phyloP scores from a whole-genome alignment of 441 rosid genomes.

The Populus hybrid region DNA sequence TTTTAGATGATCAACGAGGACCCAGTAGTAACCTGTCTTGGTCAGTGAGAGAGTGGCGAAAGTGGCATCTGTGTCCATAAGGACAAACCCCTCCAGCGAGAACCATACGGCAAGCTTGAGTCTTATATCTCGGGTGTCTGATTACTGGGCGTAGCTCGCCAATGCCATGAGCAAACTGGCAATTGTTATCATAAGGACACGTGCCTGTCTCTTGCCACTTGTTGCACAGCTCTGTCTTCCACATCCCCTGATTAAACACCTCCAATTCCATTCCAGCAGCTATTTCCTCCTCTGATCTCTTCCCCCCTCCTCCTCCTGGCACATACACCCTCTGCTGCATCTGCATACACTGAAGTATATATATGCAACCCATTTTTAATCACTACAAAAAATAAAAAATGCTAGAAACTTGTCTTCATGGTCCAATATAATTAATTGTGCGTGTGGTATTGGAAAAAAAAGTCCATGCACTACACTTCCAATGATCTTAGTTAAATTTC shows the following conservation, averaged over 20 bases:
- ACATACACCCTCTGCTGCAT: slow-evolving; percentile 38
- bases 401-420: not conserved
- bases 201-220: slow-evolving; percentile 83
- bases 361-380: not conserved
- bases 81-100: slow-evolving; percentile 61
- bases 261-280: slow-evolving; percentile 44
- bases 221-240: slow-evolving; percentile 83
- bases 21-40: no score
- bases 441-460: not conserved
- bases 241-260: slow-evolving; percentile 66
- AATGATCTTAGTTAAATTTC: not conserved
- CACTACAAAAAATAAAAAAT: not conserved
- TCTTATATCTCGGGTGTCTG: slow-evolving; percentile 75
- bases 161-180: slow-evolving; percentile 85
- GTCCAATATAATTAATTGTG: no score
- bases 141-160: slow-evolving; percentile 71
- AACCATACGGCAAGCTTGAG: slow-evolving; percentile 73
- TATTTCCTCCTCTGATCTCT: slow-evolving; percentile 37
- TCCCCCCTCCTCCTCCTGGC: slow-evolving; percentile 25
- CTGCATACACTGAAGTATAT: slow-evolving; percentile 13
- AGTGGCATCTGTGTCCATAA: no score
- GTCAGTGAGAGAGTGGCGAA: no score
- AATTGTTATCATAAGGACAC: slow-evolving; percentile 64
- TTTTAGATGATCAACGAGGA: no score
- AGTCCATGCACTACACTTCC: not conserved